Conservation (phyloP, 345 rosid species). For the Syzygium aromaticum region DNA sequence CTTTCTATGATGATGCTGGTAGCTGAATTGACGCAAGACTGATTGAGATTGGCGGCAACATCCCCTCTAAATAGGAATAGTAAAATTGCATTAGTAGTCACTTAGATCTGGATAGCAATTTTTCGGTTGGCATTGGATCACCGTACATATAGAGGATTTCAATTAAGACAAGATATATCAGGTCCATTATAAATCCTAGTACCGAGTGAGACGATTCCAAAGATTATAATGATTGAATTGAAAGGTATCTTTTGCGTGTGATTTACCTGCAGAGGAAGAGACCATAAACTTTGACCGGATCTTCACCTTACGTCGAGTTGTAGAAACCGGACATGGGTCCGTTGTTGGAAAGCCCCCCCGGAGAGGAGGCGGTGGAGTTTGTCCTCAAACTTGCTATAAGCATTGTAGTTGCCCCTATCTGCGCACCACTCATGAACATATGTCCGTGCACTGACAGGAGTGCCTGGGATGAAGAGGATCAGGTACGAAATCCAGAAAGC, state of each 20-base stretch:
- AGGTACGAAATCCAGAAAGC: not conserved
- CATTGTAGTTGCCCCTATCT: not conserved
- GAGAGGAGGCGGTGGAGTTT: accelerated
- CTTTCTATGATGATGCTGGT: not conserved
- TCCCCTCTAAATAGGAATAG: not conserved
- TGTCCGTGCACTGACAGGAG: not conserved
- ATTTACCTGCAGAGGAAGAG: constrained; percentile 6
- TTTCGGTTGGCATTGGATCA: not conserved
- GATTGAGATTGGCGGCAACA: not conserved
- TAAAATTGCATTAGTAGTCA: not conserved
- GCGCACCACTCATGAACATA: accelerated
- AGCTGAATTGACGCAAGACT: constrained; percentile 2
- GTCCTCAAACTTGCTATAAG: accelerated
- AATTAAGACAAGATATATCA: not conserved
- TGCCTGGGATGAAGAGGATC: not conserved
- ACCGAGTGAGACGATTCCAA: accelerated
- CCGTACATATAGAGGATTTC: not conserved
- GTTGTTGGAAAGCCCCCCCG: not conserved
- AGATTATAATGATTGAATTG: accelerated
- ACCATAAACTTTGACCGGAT: constrained; percentile 1
- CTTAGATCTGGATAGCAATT: accelerated
- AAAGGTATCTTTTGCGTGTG: accelerated
- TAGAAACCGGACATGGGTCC: not conserved
- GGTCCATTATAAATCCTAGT: not conserved
- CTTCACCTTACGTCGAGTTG: not conserved